These are phyloP conservation scores for Diplosphaera chodatii DNA, from an alignment of 139 green algal genomes.

Conservation along the genomic window DNA sequence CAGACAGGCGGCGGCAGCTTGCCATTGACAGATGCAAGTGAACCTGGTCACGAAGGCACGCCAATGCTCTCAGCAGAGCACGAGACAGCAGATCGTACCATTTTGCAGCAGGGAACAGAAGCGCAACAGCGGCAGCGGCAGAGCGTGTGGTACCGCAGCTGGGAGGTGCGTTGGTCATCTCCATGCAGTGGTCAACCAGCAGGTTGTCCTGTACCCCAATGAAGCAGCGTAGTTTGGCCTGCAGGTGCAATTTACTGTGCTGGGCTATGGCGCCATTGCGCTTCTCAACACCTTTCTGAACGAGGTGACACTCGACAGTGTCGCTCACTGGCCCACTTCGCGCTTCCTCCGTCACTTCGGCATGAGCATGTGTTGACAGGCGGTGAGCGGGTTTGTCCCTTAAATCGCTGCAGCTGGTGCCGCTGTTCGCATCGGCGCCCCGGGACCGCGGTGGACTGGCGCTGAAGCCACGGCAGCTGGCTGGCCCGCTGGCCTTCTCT, in stretches of 20 bases:
- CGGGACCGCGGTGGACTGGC: conserved; percentile 39
- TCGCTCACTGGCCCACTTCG: no score
- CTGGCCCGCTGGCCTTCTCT: conserved; percentile 43
- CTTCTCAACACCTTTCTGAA: conserved; percentile 54
- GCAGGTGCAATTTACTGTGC: conserved; percentile 30
- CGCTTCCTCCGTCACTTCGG: no score
- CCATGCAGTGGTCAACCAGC: no score
- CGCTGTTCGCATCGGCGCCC: conserved; percentile 56
- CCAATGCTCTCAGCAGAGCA: no score
- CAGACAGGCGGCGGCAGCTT: no score
- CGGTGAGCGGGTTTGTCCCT: not conserved
- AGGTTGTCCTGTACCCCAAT: no score
- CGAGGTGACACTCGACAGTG: not conserved
- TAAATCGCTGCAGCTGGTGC: conserved; percentile 33
- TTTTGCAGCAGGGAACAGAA: not conserved
- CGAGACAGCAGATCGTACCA: no score
- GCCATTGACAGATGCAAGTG: no score
- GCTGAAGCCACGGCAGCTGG: conserved; percentile 39
- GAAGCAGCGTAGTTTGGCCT: no score
- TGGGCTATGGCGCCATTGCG: conserved; percentile 43
- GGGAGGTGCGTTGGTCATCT: no score
- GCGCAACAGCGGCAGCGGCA: not conserved
- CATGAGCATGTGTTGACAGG: not conserved
- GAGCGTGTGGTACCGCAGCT: conserved; percentile 30
- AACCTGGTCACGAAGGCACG: no score